These are phyloP conservation scores for Aspergillus taichungensis DNA, from an alignment of 495 filamentous ascomycete species.

Conservation along the genomic window DNA sequence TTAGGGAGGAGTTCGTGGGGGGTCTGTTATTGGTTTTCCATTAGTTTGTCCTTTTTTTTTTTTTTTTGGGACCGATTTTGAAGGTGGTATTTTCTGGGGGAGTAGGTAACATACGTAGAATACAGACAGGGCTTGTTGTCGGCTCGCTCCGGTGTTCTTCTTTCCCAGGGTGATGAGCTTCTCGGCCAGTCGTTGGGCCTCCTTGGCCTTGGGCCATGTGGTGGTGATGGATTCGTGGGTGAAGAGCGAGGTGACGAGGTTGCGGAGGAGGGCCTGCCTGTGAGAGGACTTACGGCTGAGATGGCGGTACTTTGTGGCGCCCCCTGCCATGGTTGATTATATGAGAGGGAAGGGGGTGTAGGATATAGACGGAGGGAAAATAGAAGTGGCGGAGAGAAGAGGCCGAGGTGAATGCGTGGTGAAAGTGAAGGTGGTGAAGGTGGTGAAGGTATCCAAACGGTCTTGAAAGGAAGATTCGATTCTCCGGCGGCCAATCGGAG, in stretches of 20 bases:
- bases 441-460: background rate
- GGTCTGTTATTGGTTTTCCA: conserved; percentile 25
- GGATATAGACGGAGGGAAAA: background rate
- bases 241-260: conserved; percentile 93
- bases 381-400: background rate
- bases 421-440: background rate
- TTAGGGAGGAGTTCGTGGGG: conserved; percentile 68
- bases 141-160: conserved; percentile 71
- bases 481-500: conserved; percentile 35
- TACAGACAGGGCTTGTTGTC: conserved; percentile 57
- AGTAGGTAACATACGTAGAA: conserved; percentile 61
- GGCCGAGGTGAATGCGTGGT: background rate
- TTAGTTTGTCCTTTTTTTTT: background rate
- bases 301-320: conserved; percentile 74
- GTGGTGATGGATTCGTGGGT: conserved; percentile 86
- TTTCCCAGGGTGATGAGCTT: conserved; percentile 90
- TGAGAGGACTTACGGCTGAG: conserved; percentile 76
- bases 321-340: conserved; percentile 64
- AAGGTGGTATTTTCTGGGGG: background rate
- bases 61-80: background rate
- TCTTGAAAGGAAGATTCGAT: conserved; percentile 31
- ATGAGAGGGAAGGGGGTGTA: background rate
- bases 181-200: conserved; percentile 86
- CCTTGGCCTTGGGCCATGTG: conserved; percentile 94
- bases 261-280: conserved; percentile 86